These are phyloP conservation scores for Candida easanensis DNA, from an alignment of 805 yeast species.

Conservation along the genomic window DNA sequence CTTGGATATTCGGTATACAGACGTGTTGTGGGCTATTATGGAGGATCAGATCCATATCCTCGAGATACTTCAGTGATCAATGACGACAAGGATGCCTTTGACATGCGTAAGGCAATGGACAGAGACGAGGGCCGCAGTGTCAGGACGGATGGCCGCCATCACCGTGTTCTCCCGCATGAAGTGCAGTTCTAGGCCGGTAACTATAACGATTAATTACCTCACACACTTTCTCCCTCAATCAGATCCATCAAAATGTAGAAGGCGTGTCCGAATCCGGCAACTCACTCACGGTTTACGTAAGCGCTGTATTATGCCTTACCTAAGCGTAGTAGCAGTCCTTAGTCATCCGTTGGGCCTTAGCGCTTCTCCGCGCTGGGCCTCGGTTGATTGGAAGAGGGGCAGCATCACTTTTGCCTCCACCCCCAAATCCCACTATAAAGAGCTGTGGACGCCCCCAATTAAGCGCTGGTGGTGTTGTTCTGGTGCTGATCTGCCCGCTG, in stretches of 20 bases:
- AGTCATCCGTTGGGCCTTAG: not conserved
- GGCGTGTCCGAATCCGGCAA: not conserved
- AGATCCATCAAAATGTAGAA: too few species aligned
- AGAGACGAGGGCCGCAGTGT: conserved; percentile 55
- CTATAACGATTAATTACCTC: too few species aligned
- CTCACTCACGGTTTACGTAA: not conserved
- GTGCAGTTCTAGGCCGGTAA: conserved; percentile 43
- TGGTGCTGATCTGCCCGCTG: too few species aligned
- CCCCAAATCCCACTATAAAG: too few species aligned
- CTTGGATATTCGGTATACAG: conserved; percentile 83
- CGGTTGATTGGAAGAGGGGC: not conserved
- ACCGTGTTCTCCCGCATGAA: conserved; percentile 64
- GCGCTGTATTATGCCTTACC: too few species aligned
- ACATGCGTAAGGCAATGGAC: conserved; percentile 68
- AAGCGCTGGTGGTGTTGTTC: too few species aligned
- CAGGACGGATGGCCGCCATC: conserved; percentile 57
- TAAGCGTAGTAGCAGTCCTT: not conserved
- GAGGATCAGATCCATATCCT: conserved; percentile 44
- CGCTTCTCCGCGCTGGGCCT: conserved; percentile 1
- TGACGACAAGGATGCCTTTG: conserved; percentile 84
- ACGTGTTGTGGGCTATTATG: conserved; percentile 88
- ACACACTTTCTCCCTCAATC: too few species aligned
- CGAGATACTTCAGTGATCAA: conserved; percentile 39
- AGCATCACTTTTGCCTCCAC: too few species aligned
- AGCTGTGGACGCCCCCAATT: too few species aligned